Conservation (phyloP, 2,329 filamentous ascomycete species). For the Venturia pyrina region DNA sequence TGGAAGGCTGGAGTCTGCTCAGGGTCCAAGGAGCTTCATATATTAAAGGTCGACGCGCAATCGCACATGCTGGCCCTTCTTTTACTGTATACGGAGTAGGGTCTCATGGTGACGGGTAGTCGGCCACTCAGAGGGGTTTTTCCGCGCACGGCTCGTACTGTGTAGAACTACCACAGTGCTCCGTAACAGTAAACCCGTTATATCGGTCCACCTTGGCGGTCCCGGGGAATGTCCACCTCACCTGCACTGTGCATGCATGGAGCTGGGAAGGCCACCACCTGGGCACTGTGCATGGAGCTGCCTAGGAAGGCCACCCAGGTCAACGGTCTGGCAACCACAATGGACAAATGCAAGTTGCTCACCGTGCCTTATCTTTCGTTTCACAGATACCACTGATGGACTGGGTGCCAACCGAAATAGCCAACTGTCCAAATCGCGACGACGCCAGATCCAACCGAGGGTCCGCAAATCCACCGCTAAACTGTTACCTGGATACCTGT, state of each 20-base stretch:
- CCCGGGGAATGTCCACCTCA: neutral
- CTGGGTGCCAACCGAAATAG: constrained; percentile 13
- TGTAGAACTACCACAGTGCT: too few species aligned
- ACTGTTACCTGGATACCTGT: neutral
- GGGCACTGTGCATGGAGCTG: too few species aligned
- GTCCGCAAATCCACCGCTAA: neutral
- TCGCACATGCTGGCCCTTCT: neutral
- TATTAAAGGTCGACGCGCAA: neutral
- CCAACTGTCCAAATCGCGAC: constrained; percentile 14
- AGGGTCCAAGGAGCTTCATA: too few species aligned
- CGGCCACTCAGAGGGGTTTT: neutral
- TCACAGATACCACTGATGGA: constrained; percentile 24
- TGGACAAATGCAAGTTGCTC: constrained; percentile 16
- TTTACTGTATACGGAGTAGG: too few species aligned
- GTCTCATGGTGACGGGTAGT: too few species aligned
- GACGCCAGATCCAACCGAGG: neutral
- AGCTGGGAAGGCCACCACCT: neutral
- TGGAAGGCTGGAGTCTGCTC: too few species aligned
- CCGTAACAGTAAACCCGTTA: too few species aligned
- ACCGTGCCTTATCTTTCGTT: constrained; percentile 29
- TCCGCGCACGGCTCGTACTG: constrained; percentile 1
- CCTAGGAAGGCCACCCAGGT: constrained; percentile 1
- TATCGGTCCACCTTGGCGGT: constrained; percentile 2
- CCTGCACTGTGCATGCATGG: too few species aligned
- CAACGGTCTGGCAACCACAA: constrained; percentile 15